Percentiles rank a stretch among this genome's conserved stretches.
Evolutionary conservation across 345 rosid species (phyloP).

Genomic region (Aquilaria malaccensis): DNA sequence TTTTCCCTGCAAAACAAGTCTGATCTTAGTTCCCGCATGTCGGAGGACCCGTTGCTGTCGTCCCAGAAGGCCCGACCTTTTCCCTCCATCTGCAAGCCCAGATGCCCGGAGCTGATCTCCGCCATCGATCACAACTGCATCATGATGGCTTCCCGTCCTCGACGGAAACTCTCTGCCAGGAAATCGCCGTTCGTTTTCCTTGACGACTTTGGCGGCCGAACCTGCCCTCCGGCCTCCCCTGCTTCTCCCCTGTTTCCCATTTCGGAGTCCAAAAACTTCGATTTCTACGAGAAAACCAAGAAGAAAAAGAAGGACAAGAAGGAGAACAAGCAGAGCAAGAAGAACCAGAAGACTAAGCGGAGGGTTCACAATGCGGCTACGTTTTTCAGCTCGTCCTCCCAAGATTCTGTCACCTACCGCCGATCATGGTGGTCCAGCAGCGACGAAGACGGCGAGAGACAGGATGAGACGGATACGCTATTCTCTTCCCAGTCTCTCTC

Average conservation of each 20-base stretch:
- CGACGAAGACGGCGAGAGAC: conserved; percentile 36
- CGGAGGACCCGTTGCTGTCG: conserved; percentile 10
- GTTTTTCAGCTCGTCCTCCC: conserved; percentile 42
- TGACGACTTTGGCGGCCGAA: conserved; percentile 2
- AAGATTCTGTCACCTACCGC: conserved; percentile 25
- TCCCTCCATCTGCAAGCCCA: conserved; percentile 36
- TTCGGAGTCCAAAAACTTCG: conserved; percentile 9
- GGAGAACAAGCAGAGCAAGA: conserved; percentile 4
- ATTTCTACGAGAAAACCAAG: conserved; percentile 27
- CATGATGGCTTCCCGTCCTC: conserved; percentile 18
- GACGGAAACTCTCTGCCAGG: conserved; percentile 20
- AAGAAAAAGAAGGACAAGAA: conserved; percentile 22
- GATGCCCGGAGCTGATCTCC: conserved; percentile 17
- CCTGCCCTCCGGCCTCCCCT: conserved; percentile 38
- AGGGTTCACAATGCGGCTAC: conserved; percentile 8
- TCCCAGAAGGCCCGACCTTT: conserved; percentile 25
- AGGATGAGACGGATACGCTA: conserved; percentile 41
- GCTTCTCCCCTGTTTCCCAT: conserved; percentile 28
- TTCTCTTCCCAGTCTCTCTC: conserved; percentile 73
- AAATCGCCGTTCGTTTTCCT: conserved; percentile 19
- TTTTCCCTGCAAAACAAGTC: conserved; percentile 16
- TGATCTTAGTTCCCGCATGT: conserved; percentile 1
- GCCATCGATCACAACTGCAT: conserved; percentile 23
- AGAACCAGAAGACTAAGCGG: conserved; percentile 11
- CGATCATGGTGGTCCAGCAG: conserved; percentile 58